A percentile compares a stretch with the other conserved stretches of the same genome.
These are phyloP conservation scores for Neolentinus lepideus DNA, from an alignment of 1,284 basidiomycete species.

Conservation along the genomic window DNA sequence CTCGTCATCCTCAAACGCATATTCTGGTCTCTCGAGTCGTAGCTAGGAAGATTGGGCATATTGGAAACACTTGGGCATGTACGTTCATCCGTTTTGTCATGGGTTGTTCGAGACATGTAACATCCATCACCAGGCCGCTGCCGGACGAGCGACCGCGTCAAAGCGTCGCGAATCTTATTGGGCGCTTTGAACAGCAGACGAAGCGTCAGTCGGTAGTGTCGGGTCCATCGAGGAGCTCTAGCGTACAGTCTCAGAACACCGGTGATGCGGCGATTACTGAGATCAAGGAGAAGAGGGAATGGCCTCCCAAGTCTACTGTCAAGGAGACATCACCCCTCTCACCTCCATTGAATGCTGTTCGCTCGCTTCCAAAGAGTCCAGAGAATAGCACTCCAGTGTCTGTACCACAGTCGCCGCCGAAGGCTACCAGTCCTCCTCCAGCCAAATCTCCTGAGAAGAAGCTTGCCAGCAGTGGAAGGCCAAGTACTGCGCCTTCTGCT, in stretches of 20 bases:
- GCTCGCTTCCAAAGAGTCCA: neutral
- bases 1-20: neutral
- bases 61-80: constrained; percentile 1
- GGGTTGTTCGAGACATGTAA: neutral
- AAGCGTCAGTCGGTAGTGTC: constrained; percentile 44
- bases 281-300: constrained; percentile 62
- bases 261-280: constrained; percentile 60
- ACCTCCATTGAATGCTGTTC: neutral
- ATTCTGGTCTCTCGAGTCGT: neutral
- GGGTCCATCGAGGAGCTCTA: constrained; percentile 42
- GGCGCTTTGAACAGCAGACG: constrained; percentile 71
- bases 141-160: constrained; percentile 77
- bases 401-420: constrained; percentile 1
- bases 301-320: constrained; percentile 44
- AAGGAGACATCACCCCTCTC: neutral
- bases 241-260: constrained; percentile 46
- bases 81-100: neutral
- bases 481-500: neutral
- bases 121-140: constrained; percentile 49
- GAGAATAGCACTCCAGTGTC: neutral
- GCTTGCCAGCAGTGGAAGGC: neutral
- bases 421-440: constrained; percentile 5
- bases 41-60: neutral
- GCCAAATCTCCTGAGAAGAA: constrained; percentile 5
- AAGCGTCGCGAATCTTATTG: constrained; percentile 79